Conservation (phyloP, 2,329 filamentous ascomycete genomes). For the Diaporthe citriasiana region DNA sequence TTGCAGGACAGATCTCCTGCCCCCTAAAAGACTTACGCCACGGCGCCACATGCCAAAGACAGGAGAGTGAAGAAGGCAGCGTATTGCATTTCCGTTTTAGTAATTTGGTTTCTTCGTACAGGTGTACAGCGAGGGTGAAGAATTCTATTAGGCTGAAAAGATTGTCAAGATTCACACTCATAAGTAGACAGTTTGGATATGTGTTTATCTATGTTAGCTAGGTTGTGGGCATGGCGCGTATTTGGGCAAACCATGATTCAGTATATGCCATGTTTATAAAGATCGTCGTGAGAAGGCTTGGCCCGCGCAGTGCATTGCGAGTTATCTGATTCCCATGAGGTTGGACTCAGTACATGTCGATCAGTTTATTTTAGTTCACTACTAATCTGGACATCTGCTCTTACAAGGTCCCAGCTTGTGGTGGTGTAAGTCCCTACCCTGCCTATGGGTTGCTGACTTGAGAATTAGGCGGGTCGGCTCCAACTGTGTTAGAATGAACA, state of each 20-base stretch:
- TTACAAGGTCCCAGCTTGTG: not conserved
- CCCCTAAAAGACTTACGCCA: not conserved
- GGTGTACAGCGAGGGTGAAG: not conserved
- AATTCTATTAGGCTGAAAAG: not conserved
- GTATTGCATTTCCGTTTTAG: not conserved
- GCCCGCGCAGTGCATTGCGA: not conserved
- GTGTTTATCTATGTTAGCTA: not conserved
- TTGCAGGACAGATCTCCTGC: not conserved
- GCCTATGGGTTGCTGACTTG: not conserved
- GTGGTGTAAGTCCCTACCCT: not conserved
- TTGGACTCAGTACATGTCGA: not conserved
- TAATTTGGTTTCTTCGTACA: not conserved
- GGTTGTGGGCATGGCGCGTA: not conserved
- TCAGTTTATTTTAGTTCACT: not conserved
- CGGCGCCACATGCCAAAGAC: not conserved
- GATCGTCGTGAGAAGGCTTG: not conserved
- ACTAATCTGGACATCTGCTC: not conserved
- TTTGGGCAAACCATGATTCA: not conserved
- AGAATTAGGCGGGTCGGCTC: not conserved
- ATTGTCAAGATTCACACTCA: not conserved
- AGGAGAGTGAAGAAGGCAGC: not conserved
- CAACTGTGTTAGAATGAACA: not conserved
- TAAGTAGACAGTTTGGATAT: not conserved
- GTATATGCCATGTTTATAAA: not conserved
- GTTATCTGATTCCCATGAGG: not conserved